Evolutionary conservation across 371 early-diverging fungal genomes (phyloP).

Genomic region (Mortierella sp.): DNA sequence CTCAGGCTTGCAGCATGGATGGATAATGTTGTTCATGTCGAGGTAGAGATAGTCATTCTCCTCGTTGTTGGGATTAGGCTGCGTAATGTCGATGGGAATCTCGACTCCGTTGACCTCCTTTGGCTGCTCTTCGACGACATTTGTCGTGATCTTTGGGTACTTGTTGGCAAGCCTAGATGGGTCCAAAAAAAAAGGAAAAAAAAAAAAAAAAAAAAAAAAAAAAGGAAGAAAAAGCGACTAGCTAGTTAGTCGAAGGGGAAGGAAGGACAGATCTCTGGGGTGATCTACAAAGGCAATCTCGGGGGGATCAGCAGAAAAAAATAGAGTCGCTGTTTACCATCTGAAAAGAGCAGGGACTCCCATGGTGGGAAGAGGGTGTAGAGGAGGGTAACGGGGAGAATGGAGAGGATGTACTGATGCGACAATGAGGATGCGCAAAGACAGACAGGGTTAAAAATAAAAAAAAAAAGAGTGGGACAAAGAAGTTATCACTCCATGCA

Average conservation of each 20-base stretch:
- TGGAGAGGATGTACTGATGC: not conserved
- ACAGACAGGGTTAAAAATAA: not conserved
- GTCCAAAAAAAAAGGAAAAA: constrained; percentile 67
- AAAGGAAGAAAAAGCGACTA: too few species aligned
- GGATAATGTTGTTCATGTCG: constrained; percentile 99
- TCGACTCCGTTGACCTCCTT: constrained; percentile 73
- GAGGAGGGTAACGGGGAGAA: constrained; percentile 3
- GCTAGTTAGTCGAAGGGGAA: too few species aligned
- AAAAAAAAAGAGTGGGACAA: not conserved
- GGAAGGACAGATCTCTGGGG: too few species aligned
- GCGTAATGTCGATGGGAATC: constrained; percentile 88
- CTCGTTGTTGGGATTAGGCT: constrained; percentile 93
- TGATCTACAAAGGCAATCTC: too few species aligned
- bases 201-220: too few species aligned
- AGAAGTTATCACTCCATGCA: constrained; percentile 1
- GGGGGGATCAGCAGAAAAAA: too few species aligned
- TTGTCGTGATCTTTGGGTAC: constrained; percentile 91
- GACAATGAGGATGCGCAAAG: not conserved
- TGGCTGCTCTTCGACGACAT: constrained; percentile 82
- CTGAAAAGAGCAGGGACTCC: constrained; percentile 88
- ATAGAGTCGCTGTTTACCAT: constrained; percentile 33
- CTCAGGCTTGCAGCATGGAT: constrained; percentile 97
- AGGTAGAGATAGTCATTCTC: constrained; percentile 98
- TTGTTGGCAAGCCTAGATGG: constrained; percentile 85
- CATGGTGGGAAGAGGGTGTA: constrained; percentile 57